Conservation (phyloP, 2,329 filamentous ascomycete genomes). For the Penicillium psychrosexuale region DNA sequence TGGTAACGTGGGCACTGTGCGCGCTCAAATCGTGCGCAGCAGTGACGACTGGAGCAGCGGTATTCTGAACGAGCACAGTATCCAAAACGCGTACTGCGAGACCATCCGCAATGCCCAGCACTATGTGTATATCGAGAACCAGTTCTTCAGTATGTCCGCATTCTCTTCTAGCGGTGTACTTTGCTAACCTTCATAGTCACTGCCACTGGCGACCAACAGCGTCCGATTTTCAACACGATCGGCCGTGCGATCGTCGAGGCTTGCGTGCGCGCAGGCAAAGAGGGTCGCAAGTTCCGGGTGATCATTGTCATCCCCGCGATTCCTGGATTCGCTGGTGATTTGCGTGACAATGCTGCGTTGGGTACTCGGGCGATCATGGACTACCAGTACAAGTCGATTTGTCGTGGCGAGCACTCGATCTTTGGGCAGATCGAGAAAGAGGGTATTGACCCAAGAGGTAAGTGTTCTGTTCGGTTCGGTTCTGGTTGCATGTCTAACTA, state of each 20-base stretch:
- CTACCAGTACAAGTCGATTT: conserved; percentile 96
- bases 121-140: conserved; percentile 96
- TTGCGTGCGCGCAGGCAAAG: conserved; percentile 73
- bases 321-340: conserved; percentile 89
- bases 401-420: conserved; percentile 86
- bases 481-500: neutral
- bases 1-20: conserved; percentile 67
- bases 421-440: conserved; percentile 71
- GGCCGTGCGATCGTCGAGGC: conserved; percentile 89
- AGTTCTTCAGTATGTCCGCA: conserved; percentile 74
- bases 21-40: conserved; percentile 82
- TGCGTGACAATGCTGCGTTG: conserved; percentile 75
- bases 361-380: conserved; percentile 97
- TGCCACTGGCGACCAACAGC: conserved; percentile 82
- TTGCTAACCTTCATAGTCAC: conserved; percentile 54
- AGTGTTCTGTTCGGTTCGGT: conserved; percentile 5
- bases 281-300: conserved; percentile 81
- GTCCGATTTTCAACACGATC: conserved; percentile 82
- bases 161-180: neutral
- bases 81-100: conserved; percentile 80
- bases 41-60: conserved; percentile 93
- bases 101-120: conserved; percentile 85
- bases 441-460: conserved; percentile 67
- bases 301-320: conserved; percentile 89
- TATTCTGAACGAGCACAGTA: conserved; percentile 78